These are phyloP conservation scores for Ustilago trichophora DNA, from an alignment of 1,284 basidiomycete species.

Conservation along the genomic window DNA sequence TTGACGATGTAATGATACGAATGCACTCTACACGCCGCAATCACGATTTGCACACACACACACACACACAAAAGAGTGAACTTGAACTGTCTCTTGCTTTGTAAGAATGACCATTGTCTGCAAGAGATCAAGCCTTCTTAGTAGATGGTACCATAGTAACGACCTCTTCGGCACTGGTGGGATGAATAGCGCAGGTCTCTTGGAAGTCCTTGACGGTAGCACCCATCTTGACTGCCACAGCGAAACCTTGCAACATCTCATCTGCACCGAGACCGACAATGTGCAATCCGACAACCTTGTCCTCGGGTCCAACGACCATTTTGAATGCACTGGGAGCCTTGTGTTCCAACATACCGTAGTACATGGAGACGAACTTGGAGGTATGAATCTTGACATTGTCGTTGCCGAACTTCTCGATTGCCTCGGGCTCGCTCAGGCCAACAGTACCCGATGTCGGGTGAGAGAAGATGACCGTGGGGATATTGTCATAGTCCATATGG, in stretches of 20 bases:
- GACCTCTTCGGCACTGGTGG: constrained; percentile 62
- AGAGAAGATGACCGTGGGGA: constrained; percentile 72
- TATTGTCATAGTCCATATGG: constrained; percentile 87
- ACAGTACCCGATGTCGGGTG: constrained; percentile 58
- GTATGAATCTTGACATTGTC: constrained; percentile 88
- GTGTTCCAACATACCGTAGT: constrained; percentile 64
- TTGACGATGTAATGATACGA: background rate
- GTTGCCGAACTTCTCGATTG: constrained; percentile 83
- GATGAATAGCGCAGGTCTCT: constrained; percentile 65
- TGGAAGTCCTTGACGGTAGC: constrained; percentile 68
- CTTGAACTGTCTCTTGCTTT: too few species aligned
- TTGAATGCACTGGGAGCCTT: constrained; percentile 85
- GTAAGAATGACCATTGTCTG: too few species aligned
- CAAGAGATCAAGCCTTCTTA: constrained; percentile 26
- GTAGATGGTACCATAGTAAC: constrained; percentile 49
- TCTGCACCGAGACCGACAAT: constrained; percentile 84
- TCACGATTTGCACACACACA: too few species aligned
- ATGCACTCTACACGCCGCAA: too few species aligned
- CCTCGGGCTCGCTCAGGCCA: constrained; percentile 80
- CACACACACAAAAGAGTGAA: too few species aligned
- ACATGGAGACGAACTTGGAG: constrained; percentile 68
- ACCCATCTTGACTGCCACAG: constrained; percentile 94
- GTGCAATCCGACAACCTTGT: constrained; percentile 93
- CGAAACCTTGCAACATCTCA: constrained; percentile 93
- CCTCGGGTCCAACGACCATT: constrained; percentile 85